Evolutionary conservation across 768 basidiomycete species (phyloP), one percentile per base, ranked within the genome.

Genomic region (Pulveroboletus sp.): DNA sequence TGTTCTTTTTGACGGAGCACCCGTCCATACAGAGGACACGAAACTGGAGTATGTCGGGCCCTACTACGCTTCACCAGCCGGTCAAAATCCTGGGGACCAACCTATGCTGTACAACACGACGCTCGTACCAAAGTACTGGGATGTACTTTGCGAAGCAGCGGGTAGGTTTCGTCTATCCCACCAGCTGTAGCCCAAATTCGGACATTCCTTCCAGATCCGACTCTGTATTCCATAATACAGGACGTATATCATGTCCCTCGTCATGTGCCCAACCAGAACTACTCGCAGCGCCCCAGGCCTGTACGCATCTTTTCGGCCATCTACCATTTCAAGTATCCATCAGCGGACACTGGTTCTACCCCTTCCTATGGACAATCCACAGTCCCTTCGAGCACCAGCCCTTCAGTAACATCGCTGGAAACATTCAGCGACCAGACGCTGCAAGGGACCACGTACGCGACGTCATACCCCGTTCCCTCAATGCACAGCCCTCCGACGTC

Each of bases 111-210:
- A 89, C 67, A 78, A 73, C 50, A 83, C 82, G 4, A 52, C 74
- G 1, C 73, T 89, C 23, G 78, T 80, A 6, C 86, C 86, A 5
- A 72, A 72, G 39, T 87, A 78, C 58, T 89, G 86, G 86, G 68
- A 73, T 16, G 76, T 72, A 19, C 72, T 89, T 49, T 76, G 76
- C 45, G 68, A 73, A 53, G 76, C 77, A 45, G 54, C 73, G 55
- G 81, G 86, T 86, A 57, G 47, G 76, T 40, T 17, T 20, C 34
- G 3, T 47, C 26, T 10, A 13, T 26, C 53, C 50, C 51, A 34
- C 14, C 41, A 16, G 22, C 27, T 27, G 36, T 38, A 16, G 8
- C 38, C 39, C 10, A 10, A 17, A 2, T 13, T 26, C 29, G 20
- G 36, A 37, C n/a, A 19, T 38, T 20, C 32, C n/a, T 40, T 24